Evolutionary conservation across 2,329 filamentous ascomycete species (phyloP), one percentile per base, ranked within the genome.

Genomic region (Endoconidiophora polonica): DNA sequence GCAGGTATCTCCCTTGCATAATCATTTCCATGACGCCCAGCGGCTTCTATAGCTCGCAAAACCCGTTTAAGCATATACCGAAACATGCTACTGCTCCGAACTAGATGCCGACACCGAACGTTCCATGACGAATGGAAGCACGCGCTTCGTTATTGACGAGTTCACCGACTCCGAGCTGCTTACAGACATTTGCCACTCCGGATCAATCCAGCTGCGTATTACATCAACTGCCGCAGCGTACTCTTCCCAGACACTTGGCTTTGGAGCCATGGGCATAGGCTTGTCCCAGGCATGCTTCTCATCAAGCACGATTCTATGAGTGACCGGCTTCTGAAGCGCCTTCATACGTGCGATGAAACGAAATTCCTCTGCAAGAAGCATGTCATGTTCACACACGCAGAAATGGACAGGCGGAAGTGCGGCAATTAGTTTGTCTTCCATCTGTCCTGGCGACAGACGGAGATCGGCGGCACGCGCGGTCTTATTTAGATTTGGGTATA

Each of bases 341-440:
- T 66, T 60, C 6, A 86, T 61, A 18, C 80, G 68, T 47, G 76
- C 68, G 9, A 75, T 71, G 55, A 87, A 80, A 3, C 68, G 66
- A 53, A 80, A 65, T 9, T 74, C 76, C 58, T 81, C 77, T 2
- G 64, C 65, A 7, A 77, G 67, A n/a, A 81, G 61, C 74, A 81
- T 80, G 59, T 81, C 76, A 60, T 71, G 74, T 62, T 81, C 77
- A 62, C 77, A 81, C 2, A 78, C 70, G 56, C 73, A 76, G 40
- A 80, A 62, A 16, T 79, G 66, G 2, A 81, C 61, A 14, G 72
- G 70, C 0, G 70, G 65, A 2, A 79, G 69, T 38, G 74, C 65
- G 9, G 63, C 63, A 3, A 81, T 56, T n/a, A 73, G 57, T 24
- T 68, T 66, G 55, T 77, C 70, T 0, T 69, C 60, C 51, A 77